Evolutionary conservation across 441 rosid genomes (phyloP).

Genomic region (Syzygium syzygioides): DNA sequence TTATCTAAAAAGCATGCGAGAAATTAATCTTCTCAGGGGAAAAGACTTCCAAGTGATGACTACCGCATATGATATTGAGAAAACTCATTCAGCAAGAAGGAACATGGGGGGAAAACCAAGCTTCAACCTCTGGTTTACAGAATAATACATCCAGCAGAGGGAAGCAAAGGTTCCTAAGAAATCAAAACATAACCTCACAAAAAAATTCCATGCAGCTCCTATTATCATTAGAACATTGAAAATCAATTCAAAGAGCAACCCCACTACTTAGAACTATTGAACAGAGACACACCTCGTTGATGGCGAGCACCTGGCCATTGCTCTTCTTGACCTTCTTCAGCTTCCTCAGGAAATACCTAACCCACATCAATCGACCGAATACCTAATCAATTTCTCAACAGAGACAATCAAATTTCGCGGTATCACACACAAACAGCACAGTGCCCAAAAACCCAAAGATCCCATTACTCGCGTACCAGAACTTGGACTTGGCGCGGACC

Average conservation of each 20-base stretch:
- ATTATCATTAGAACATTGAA: not conserved
- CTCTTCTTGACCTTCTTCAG: slow-evolving; percentile 33
- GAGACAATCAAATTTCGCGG: not conserved
- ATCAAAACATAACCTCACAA: not conserved
- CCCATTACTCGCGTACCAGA: slow-evolving; percentile 16
- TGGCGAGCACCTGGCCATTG: slow-evolving; percentile 27
- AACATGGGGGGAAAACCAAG: not conserved
- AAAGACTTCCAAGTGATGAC: not conserved
- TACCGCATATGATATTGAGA: not conserved
- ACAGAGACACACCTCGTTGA: slow-evolving; percentile 15
- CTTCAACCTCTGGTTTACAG: not conserved
- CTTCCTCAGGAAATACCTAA: slow-evolving; percentile 28
- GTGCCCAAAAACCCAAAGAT: not conserved
- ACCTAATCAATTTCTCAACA: not conserved
- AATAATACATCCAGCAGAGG: not conserved
- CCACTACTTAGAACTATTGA: not conserved
- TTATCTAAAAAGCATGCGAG: not conserved
- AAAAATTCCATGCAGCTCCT: not conserved
- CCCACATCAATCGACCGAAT: not conserved
- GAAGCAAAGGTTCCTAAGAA: not conserved
- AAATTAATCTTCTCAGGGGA: not conserved
- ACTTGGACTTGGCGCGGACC: slow-evolving; percentile 28
- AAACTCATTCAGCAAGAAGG: not conserved
- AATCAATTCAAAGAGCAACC: not conserved
- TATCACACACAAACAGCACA: not conserved